Evolutionary conservation across 2,329 filamentous ascomycete species (phyloP).

Genomic region (Aspergillus floridensis): DNA sequence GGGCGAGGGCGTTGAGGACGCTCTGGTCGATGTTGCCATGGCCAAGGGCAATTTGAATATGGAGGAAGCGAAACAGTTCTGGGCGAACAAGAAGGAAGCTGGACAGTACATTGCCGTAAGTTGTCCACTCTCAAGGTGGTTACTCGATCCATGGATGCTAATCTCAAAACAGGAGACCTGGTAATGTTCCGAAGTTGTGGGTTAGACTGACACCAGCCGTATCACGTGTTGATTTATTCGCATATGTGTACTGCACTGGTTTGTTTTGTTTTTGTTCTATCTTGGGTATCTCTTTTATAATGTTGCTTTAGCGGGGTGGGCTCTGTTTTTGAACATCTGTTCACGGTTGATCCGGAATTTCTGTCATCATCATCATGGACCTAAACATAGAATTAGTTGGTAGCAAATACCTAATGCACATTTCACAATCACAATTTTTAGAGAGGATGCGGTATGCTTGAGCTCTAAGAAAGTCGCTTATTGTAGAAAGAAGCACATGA

Average conservation of each 20-base stretch:
- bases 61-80: conserved; percentile 82
- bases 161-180: conserved; percentile 33
- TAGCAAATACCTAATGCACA: conserved; percentile 14
- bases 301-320: conserved; percentile 23
- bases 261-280: neutral
- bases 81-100: conserved; percentile 84
- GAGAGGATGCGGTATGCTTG: too few relatives aligned
- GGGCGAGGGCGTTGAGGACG: conserved; percentile 91
- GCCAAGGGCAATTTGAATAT: conserved; percentile 81
- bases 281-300: neutral
- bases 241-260: neutral
- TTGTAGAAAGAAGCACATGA: too few relatives aligned
- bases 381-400: conserved; percentile 9
- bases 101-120: conserved; percentile 88
- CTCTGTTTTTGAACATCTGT: conserved; percentile 2
- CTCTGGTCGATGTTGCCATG: conserved; percentile 87
- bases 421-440: neutral
- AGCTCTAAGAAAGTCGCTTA: too few relatives aligned
- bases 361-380: conserved; percentile 4
- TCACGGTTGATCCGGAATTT: conserved; percentile 7
- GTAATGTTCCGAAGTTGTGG: conserved; percentile 15
- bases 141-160: neutral
- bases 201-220: conserved; percentile 9
- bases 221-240: neutral
- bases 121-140: conserved; percentile 4